A percentile compares a stretch with the other conserved stretches of the same genome.
Evolutionary conservation across 768 basidiomycete species (phyloP).

Genomic region (Suillus hirtellus): DNA sequence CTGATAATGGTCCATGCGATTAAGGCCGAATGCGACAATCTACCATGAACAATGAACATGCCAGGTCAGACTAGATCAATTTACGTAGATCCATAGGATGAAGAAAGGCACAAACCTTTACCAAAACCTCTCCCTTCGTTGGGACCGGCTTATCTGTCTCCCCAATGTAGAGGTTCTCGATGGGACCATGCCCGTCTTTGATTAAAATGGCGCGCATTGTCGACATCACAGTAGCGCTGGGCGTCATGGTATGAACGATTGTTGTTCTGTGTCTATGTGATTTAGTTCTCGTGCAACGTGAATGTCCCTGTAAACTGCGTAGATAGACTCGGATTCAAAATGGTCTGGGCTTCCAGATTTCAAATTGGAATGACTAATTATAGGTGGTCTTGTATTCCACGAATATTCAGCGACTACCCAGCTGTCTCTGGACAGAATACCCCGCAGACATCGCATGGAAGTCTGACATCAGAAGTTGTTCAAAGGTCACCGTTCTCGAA

Average conservation of each 20-base stretch:
- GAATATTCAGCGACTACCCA: constrained; percentile 5
- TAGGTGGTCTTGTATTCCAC: not conserved
- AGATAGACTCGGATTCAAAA: no score
- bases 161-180: constrained; percentile 78
- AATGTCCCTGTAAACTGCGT: not conserved
- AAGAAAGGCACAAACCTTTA: constrained; percentile 56
- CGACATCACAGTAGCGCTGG: constrained; percentile 15
- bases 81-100: constrained; percentile 1
- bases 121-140: constrained; percentile 62
- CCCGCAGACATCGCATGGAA: constrained; percentile 6
- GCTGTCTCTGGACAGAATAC: not conserved
- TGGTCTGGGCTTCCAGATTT: not conserved
- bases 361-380: not conserved
- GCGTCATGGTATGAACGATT: not conserved
- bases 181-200: constrained; percentile 72
- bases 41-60: constrained; percentile 24
- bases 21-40: constrained; percentile 85
- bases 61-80: not conserved
- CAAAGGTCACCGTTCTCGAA: not conserved
- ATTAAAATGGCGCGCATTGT: constrained; percentile 80
- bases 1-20: constrained; percentile 82
- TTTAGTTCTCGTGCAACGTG: no score
- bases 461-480: not conserved
- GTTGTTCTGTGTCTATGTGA: not conserved
- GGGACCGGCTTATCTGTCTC: constrained; percentile 64